Conservation (phyloP, 805 yeast genomes). For the Limtongia smithiae region DNA sequence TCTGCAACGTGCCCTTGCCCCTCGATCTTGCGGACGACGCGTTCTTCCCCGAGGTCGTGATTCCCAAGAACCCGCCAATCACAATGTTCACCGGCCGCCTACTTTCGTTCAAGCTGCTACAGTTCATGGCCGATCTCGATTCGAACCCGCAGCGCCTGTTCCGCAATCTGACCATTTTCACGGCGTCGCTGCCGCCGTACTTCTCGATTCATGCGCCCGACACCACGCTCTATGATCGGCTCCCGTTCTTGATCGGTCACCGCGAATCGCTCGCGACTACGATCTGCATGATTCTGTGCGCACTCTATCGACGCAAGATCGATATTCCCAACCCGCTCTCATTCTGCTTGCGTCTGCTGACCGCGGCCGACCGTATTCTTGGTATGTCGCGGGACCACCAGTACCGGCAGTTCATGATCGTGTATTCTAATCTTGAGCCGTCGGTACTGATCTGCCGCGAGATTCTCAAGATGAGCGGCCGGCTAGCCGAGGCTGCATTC, state of each 20-base stretch:
- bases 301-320: constrained; percentile 21
- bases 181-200: constrained; percentile 24
- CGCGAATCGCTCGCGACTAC: constrained; percentile 23
- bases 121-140: constrained; percentile 16
- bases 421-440: constrained; percentile 25
- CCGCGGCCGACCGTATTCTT: constrained; percentile 20
- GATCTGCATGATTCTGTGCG: constrained; percentile 24
- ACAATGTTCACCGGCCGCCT: constrained; percentile 18
- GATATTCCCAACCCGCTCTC: constrained; percentile 23
- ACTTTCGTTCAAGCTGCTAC: constrained; percentile 13
- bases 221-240: constrained; percentile 16
- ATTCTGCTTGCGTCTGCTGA: constrained; percentile 25
- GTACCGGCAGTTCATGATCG: constrained; percentile 28
- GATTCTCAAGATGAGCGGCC: constrained; percentile 22
- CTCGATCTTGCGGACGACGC: constrained; percentile 24
- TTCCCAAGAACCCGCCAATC: background rate
- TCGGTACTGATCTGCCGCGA: constrained; percentile 26
- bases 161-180: constrained; percentile 17
- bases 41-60: constrained; percentile 11
- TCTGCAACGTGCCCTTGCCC: constrained; percentile 23
- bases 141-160: constrained; percentile 19
- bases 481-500: constrained; percentile 21
- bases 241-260: constrained; percentile 15
- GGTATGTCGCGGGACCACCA: constrained; percentile 13
- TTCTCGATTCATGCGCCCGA: constrained; percentile 23